A percentile compares a stretch with the other conserved stretches of the same genome.
phyloP scores from a whole-genome alignment of 805 yeast species.

The Candida patagonica region DNA sequence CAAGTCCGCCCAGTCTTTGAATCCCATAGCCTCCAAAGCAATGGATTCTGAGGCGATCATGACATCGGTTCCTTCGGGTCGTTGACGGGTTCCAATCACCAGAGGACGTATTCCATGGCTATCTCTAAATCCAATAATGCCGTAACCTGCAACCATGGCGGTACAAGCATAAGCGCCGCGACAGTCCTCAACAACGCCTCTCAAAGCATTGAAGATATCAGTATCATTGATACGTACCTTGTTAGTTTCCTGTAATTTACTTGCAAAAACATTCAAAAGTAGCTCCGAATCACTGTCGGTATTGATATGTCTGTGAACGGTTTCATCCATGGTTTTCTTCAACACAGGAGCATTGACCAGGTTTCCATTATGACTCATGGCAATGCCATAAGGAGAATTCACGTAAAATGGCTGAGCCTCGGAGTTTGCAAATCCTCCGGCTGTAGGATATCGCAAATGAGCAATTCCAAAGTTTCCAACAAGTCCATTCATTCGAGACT shows the following conservation, averaged over 20 bases:
- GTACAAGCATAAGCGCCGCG: constrained; percentile 98
- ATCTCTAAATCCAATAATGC: constrained; percentile 91
- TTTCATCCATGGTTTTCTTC: constrained; percentile 76
- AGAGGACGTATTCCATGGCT: constrained; percentile 95
- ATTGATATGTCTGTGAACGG: constrained; percentile 92
- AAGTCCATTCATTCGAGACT: constrained; percentile 62
- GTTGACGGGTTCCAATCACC: constrained; percentile 70
- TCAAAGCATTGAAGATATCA: constrained; percentile 79
- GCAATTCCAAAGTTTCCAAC: constrained; percentile 94
- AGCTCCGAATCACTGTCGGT: constrained; percentile 95
- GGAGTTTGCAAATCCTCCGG: constrained; percentile 89
- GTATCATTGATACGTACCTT: constrained; percentile 86
- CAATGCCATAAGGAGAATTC: constrained; percentile 91
- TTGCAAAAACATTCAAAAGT: constrained; percentile 80
- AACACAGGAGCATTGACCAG: constrained; percentile 78
- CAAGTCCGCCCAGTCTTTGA: constrained; percentile 67
- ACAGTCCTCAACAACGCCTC: constrained; percentile 69
- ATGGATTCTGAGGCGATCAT: constrained; percentile 96
- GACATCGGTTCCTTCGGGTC: constrained; percentile 69
- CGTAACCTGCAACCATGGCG: constrained; percentile 93
- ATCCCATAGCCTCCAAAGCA: constrained; percentile 87
- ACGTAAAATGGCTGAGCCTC: constrained; percentile 99
- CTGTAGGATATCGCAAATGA: constrained; percentile 93
- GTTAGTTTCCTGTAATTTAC: constrained; percentile 82
- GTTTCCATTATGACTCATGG: constrained; percentile 89